phyloP scores from a whole-genome alignment of 306 rosid species.

The Medicago lupulina region DNA sequence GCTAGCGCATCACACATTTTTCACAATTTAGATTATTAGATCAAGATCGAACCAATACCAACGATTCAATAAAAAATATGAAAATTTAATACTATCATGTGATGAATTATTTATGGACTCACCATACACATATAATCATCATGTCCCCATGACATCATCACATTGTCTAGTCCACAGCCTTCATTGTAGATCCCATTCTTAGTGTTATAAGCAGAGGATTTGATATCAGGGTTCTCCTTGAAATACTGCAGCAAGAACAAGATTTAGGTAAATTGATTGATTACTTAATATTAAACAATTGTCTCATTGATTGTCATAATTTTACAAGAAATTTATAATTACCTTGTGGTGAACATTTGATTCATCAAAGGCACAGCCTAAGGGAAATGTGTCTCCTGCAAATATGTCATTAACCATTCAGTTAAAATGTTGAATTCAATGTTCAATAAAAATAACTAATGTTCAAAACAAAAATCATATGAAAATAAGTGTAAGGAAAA shows the following conservation, averaged over 20 bases:
- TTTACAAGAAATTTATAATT: not conserved
- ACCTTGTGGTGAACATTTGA: conserved; percentile 53
- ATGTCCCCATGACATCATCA: conserved; percentile 60
- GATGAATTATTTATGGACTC: not conserved
- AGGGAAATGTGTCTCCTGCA: conserved; percentile 57
- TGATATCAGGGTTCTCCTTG: conserved; percentile 48
- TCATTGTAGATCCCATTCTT: conserved; percentile 49
- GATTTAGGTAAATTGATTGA: not conserved
- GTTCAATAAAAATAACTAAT: not conserved
- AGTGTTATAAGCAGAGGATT: conserved; percentile 37
- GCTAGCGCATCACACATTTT: not conserved
- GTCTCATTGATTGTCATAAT: not conserved
- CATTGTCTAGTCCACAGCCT: conserved; percentile 53
- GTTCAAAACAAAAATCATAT: not conserved
- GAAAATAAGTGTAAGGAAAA: not conserved
- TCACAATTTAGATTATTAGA: not conserved
- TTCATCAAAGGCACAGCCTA: conserved; percentile 55
- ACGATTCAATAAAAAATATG: not conserved
- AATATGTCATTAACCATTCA: not conserved
- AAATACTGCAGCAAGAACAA: conserved; percentile 41
- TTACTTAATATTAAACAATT: not conserved
- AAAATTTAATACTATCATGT: not conserved
- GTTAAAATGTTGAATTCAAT: conserved; percentile 23
- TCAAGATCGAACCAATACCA: not conserved
- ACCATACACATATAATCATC: conserved; percentile 62